A percentile compares a stretch with the other conserved stretches of the same genome.
These are phyloP conservation scores for Botrytis porri DNA, from an alignment of 2,329 filamentous ascomycete species.

Conservation along the genomic window DNA sequence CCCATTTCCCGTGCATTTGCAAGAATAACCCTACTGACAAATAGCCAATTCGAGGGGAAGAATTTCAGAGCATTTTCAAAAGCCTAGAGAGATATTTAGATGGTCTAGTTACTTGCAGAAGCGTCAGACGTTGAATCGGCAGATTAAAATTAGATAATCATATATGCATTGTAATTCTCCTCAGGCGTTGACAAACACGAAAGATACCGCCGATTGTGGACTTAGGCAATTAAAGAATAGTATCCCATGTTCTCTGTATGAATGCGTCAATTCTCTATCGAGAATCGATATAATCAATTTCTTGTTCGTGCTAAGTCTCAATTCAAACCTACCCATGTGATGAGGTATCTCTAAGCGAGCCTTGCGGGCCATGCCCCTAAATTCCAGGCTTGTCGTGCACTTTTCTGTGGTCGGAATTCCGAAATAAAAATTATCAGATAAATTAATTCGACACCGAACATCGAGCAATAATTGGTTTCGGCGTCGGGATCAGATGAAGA, in stretches of 20 bases:
- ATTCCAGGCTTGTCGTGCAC: too few species aligned
- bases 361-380: accelerated
- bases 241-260: too few species aligned
- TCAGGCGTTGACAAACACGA: background rate
- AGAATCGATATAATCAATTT: too few species aligned
- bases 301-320: too few species aligned
- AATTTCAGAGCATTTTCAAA: too few species aligned
- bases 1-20: background rate
- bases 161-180: background rate
- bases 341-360: too few species aligned
- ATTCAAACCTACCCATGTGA: too few species aligned
- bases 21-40: background rate
- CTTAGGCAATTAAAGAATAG: too few species aligned
- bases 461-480: background rate
- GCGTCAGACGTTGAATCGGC: background rate
- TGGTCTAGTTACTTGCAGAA: background rate
- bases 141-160: background rate
- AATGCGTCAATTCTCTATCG: too few species aligned
- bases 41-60: background rate
- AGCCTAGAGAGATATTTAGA: background rate
- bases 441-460: background rate
- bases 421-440: background rate
- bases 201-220: too few species aligned
- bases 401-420: background rate
- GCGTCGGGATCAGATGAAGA: background rate